A percentile compares a stretch with the other conserved stretches of the same genome.
These are phyloP conservation scores for Aspergillus cejpii DNA, from an alignment of 2,329 filamentous ascomycete species.

Conservation along the genomic window DNA sequence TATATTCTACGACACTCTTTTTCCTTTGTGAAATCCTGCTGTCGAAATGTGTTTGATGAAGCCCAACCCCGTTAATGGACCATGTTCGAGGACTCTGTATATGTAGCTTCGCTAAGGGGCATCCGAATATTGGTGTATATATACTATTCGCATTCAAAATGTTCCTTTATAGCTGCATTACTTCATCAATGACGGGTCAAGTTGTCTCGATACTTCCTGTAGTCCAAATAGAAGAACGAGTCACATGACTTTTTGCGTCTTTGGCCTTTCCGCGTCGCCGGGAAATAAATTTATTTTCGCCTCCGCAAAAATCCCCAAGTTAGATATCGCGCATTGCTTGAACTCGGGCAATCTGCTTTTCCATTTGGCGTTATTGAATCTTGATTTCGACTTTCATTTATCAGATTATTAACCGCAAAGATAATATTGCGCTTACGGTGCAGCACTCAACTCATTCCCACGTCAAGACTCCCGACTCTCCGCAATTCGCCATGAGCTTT, in stretches of 20 bases:
- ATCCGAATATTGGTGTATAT: neutral
- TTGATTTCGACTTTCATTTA: neutral
- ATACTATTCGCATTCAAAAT: no score
- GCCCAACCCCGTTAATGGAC: neutral
- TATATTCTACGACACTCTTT: constrained; percentile 3
- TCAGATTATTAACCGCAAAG: neutral
- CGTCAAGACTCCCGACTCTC: neutral
- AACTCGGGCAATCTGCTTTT: neutral
- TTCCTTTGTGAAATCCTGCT: no score
- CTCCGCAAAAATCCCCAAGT: constrained; percentile 29
- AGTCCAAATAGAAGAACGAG: neutral
- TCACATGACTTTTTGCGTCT: constrained; percentile 21
- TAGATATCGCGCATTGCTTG: neutral
- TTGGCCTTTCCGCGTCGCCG: constrained; percentile 16
- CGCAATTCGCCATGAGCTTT: constrained; percentile 29
- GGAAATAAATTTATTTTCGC: constrained; percentile 31
- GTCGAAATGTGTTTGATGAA: neutral
- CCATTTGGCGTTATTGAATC: neutral
- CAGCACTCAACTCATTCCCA: neutral
- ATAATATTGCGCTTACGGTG: neutral
- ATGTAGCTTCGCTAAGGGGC: neutral
- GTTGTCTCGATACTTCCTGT: neutral
- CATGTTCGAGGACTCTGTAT: neutral
- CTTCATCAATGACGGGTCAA: no score
- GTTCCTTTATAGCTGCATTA: no score